Base-by-base conservation (phyloP, 1,284 basidiomycete species). In the Tilletiopsis washingtonensis region DNA sequence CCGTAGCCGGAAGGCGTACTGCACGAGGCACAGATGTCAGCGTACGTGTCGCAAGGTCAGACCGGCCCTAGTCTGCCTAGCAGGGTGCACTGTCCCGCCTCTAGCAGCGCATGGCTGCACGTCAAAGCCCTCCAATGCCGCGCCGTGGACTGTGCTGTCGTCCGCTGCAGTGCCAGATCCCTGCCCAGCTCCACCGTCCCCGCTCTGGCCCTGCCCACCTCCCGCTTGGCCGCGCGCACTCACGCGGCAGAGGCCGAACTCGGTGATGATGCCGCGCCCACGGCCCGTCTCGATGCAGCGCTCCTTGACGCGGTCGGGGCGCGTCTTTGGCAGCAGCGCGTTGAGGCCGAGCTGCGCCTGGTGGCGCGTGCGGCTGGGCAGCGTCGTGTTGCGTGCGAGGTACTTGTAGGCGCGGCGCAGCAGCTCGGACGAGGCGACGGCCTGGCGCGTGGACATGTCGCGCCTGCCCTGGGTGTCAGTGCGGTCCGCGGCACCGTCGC, bases 271-370 rank as follows among this genome's bases (percentile, higher is more conserved):
- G 48, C 88, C 91, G 53, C 88, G 78, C 1, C 88, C 90, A 53
- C 83, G 79, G 0, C 91, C 91, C 5, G 87, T 84, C 75, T 84
- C 86, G 27, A 78, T 76, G 67, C 91, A 97, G 17, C 90, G 78
- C 74, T 91, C 90, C 75, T 88, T 89, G 21, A 96, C 87, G 2
- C 82, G 84, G 6, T 82, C 83, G 19, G 87, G 86, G 32, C 86
- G 82, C 7, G 87, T 84, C 74, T 88, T 86, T 43, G 81, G 81
- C 53, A 81, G 84, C 67, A 94, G 88, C 19, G 83, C 82, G 75
- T 91, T 93, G 49, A 97, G 80, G 69, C 93, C 88, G 52, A 96
- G 78, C 74, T 96, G 91, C n/a, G 93, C 91, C 69, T 91, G 88
- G 75, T 93, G 89, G 53, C 93, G 85, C 47, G 94, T 81, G 68